These are phyloP conservation scores for Amesomyces nigricolor DNA, from an alignment of 2,329 filamentous ascomycete species.

Conservation along the genomic window DNA sequence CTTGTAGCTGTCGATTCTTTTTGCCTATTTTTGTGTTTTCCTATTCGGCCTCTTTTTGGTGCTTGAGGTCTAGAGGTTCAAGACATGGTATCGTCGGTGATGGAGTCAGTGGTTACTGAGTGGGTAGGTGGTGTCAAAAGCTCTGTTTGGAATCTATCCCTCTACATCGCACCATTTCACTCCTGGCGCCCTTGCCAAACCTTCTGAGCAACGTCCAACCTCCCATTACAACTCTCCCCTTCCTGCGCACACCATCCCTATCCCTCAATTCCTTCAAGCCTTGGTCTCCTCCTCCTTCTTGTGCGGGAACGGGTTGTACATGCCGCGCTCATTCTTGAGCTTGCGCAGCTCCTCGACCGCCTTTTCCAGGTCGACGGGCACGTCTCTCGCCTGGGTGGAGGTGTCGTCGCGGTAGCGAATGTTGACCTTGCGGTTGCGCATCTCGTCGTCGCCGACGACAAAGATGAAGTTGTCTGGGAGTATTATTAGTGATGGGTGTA, in stretches of 20 bases:
- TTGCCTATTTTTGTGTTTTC: slow-evolving; percentile 1
- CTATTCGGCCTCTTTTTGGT: too few relatives aligned
- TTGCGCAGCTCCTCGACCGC: slow-evolving; percentile 50
- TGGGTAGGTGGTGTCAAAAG: too few relatives aligned
- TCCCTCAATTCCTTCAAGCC: too few relatives aligned
- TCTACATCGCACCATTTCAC: too few relatives aligned
- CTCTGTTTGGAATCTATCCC: too few relatives aligned
- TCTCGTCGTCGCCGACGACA: slow-evolving; percentile 58
- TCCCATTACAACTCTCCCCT: too few relatives aligned
- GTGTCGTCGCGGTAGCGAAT: slow-evolving; percentile 60
- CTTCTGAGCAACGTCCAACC: too few relatives aligned
- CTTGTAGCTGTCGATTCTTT: slow-evolving; percentile 21
- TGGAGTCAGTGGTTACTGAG: too few relatives aligned
- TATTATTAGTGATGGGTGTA: neutral
- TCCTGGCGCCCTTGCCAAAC: too few relatives aligned
- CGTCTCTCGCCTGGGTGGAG: slow-evolving; percentile 55
- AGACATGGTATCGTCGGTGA: too few relatives aligned
- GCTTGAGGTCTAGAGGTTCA: too few relatives aligned
- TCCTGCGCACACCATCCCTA: too few relatives aligned
- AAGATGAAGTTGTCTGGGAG: slow-evolving; percentile 30
- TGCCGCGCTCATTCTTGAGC: slow-evolving; percentile 44
- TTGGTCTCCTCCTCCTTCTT: slow-evolving; percentile 22
- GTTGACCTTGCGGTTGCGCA: slow-evolving; percentile 55
- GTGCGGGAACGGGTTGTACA: slow-evolving; percentile 34
- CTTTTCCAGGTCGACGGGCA: slow-evolving; percentile 51